Percentiles rank a stretch among this genome's conserved stretches.
These are phyloP conservation scores for Colletotrichum gigasporum DNA, from an alignment of 2,329 filamentous ascomycete genomes.

Conservation along the genomic window DNA sequence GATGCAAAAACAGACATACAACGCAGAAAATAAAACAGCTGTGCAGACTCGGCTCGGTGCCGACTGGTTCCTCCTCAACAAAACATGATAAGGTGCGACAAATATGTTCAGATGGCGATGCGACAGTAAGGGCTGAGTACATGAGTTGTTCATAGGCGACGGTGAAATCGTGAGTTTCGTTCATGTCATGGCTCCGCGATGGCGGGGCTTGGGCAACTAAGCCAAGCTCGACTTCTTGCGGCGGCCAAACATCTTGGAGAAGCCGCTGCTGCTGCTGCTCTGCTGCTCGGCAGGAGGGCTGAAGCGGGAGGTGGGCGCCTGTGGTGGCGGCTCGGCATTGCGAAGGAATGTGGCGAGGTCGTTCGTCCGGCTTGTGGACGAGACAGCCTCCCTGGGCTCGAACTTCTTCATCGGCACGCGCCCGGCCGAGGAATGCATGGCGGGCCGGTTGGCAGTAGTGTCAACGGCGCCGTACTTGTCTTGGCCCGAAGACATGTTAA, in stretches of 20 bases:
- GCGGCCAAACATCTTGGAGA: slow-evolving; percentile 60
- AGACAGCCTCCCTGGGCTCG: slow-evolving; percentile 63
- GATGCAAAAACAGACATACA: slow-evolving; percentile 9
- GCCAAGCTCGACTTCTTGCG: slow-evolving; percentile 55
- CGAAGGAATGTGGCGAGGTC: slow-evolving; percentile 79
- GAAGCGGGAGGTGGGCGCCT: slow-evolving; percentile 38
- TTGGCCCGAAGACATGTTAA: slow-evolving; percentile 56
- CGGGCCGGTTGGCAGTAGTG: slow-evolving; percentile 31
- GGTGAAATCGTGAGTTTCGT: slow-evolving; percentile 23
- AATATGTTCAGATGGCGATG: neutral
- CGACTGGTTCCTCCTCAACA: neutral
- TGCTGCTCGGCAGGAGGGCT: slow-evolving; percentile 35
- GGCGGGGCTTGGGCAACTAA: slow-evolving; percentile 32
- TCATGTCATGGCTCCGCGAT: slow-evolving; percentile 24
- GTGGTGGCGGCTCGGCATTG: slow-evolving; percentile 71
- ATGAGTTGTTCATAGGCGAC: slow-evolving; percentile 17
- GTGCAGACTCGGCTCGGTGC: neutral
- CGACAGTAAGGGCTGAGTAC: neutral
- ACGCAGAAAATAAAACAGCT: neutral
- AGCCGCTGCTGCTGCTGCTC: slow-evolving; percentile 48
- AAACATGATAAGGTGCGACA: neutral
- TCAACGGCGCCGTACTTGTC: slow-evolving; percentile 51
- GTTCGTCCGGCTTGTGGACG: slow-evolving; percentile 60
- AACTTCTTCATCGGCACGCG: slow-evolving; percentile 66
- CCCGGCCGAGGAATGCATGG: slow-evolving; percentile 40